phyloP scores from a whole-genome alignment of 2,329 filamentous ascomycete species.

The Coleophoma crateriformis region DNA sequence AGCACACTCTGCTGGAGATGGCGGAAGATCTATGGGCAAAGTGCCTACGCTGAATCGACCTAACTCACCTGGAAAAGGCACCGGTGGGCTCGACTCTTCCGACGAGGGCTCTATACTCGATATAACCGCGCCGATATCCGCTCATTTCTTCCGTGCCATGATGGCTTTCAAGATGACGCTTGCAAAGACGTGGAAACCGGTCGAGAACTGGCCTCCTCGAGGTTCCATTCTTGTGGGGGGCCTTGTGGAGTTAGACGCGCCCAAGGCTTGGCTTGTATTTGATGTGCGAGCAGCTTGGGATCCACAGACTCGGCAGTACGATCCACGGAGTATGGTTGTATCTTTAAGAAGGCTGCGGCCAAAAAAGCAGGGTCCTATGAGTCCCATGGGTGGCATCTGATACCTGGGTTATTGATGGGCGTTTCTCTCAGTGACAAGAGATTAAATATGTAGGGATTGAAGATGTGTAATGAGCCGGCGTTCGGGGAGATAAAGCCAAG shows the following conservation, averaged over 20 bases:
- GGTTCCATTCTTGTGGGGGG: conserved; percentile 49
- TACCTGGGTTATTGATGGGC: neutral
- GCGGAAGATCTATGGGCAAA: neutral
- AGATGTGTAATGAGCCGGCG: neutral
- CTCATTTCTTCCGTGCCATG: conserved; percentile 18
- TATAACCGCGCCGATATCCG: conserved; percentile 8
- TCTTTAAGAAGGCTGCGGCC: conserved; percentile 37
- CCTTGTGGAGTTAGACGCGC: conserved; percentile 45
- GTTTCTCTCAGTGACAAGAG: conserved; percentile 1
- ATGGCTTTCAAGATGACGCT: conserved; percentile 21
- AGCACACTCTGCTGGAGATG: neutral
- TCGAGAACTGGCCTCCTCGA: conserved; percentile 37
- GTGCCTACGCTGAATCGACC: conserved; percentile 2
- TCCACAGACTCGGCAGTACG: conserved; percentile 40
- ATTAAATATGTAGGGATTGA: conserved; percentile 2
- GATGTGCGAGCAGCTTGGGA: conserved; percentile 51
- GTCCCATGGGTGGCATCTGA: neutral
- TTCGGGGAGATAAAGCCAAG: too few relatives aligned
- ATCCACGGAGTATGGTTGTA: conserved; percentile 28
- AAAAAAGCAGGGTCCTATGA: conserved; percentile 30
- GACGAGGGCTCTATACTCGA: conserved; percentile 1
- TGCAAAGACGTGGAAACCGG: conserved; percentile 39
- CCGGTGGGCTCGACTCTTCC: conserved; percentile 1
- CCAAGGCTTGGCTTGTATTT: conserved; percentile 40
- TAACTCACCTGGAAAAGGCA: conserved; percentile 2